These are phyloP conservation scores for Melampsora abietis-canadensis DNA, from an alignment of 1,284 basidiomycete species.

Conservation along the genomic window DNA sequence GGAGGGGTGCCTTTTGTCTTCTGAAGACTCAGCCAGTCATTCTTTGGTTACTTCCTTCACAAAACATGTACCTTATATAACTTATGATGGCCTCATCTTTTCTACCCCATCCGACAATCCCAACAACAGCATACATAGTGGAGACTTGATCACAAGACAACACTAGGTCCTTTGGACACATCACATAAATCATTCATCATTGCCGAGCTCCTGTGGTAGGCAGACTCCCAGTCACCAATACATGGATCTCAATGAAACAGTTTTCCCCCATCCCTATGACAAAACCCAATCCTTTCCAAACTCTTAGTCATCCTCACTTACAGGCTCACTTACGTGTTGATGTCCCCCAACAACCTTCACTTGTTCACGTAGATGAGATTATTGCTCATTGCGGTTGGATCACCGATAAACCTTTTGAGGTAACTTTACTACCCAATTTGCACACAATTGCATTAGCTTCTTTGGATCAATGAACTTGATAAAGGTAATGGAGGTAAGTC, in stretches of 20 bases:
- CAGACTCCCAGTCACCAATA: neutral
- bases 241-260: neutral
- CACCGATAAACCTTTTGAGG: neutral
- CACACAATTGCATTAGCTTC: no score
- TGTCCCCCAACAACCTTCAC: no score
- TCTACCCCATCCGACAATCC: neutral
- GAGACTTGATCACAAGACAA: neutral
- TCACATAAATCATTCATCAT: neutral
- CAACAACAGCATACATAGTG: neutral
- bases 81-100: neutral
- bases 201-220: neutral
- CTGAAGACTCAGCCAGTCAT: neutral
- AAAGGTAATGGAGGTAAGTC: no score
- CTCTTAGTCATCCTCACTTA: conserved; percentile 52
- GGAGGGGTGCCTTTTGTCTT: neutral
- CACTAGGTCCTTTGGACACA: neutral
- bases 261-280: neutral
- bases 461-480: no score
- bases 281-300: neutral
- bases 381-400: conserved; percentile 32
- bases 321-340: neutral
- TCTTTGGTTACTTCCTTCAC: neutral
- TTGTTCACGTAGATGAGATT: conserved; percentile 6
- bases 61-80: neutral
- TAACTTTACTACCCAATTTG: no score